These are phyloP conservation scores for Eutrema japonicum DNA, from an alignment of 345 rosid genomes.

Conservation along the genomic window DNA sequence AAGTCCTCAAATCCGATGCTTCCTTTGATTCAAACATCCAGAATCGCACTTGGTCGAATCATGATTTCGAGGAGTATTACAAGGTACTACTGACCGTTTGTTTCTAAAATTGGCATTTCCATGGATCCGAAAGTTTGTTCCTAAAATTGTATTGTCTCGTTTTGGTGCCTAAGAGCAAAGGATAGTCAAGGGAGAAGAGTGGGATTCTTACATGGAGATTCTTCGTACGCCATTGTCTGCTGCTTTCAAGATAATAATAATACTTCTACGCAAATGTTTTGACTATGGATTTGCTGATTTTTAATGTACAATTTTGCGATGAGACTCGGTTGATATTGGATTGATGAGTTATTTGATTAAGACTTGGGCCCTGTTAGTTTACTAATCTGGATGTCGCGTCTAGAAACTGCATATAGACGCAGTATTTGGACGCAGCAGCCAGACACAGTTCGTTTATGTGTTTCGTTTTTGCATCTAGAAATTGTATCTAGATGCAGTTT, in stretches of 20 bases:
- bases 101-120: not conserved
- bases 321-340: no score
- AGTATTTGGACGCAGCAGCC: no score
- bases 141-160: not conserved
- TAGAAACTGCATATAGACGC: no score
- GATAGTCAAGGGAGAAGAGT: slow-evolving; percentile 72
- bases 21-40: slow-evolving; percentile 45
- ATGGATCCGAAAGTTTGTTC: not conserved
- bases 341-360: no score
- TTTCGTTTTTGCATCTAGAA: no score
- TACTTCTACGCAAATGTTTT: no score
- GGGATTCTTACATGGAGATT: slow-evolving; percentile 71
- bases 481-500: no score
- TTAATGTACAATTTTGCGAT: no score
- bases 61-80: slow-evolving; percentile 77
- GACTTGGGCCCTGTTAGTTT: no score
- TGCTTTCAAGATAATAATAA: slow-evolving; percentile 53
- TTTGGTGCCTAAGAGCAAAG: slow-evolving; percentile 50
- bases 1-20: slow-evolving; percentile 56
- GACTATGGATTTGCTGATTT: no score
- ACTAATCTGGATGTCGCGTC: no score
- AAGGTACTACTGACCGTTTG: slow-evolving; percentile 50
- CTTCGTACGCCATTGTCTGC: slow-evolving; percentile 92
- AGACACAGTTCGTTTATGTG: no score
- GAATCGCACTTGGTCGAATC: slow-evolving; percentile 57